A percentile compares a stretch with the other conserved stretches of the same genome.
Evolutionary conservation across 2,329 filamentous ascomycete genomes (phyloP).

Genomic region (Elsinoe necatrix): DNA sequence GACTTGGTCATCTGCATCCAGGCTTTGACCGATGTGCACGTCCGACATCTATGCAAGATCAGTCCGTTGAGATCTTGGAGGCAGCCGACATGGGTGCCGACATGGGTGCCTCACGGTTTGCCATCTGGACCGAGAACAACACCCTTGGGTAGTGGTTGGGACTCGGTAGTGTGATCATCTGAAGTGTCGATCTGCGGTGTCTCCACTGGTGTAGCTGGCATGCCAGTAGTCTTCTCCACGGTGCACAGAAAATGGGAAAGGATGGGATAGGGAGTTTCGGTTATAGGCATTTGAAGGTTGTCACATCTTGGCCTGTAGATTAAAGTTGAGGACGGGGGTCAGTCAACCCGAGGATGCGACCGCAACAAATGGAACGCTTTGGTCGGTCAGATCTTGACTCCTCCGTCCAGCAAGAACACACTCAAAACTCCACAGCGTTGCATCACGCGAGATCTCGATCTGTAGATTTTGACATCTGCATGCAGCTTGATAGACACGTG

Average conservation of each 20-base stretch:
- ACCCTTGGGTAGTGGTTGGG: constrained; percentile 58
- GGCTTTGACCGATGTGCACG: constrained; percentile 54
- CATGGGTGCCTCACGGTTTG: constrained; percentile 58
- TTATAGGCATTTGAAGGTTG: constrained; percentile 27
- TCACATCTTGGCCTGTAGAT: constrained; percentile 16
- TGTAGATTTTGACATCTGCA: neutral
- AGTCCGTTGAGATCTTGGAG: neutral
- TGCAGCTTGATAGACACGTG: constrained; percentile 3
- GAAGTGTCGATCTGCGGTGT: constrained; percentile 20
- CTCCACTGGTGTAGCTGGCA: constrained; percentile 28
- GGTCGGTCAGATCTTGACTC: constrained; percentile 11
- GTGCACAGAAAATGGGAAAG: constrained; percentile 32
- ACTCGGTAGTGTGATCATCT: constrained; percentile 25
- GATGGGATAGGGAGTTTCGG: constrained; percentile 31
- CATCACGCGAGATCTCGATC: constrained; percentile 12
- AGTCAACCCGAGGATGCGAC: neutral
- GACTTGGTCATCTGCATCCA: constrained; percentile 53
- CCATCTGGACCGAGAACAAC: constrained; percentile 71
- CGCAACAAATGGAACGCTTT: neutral
- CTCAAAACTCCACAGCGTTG: neutral
- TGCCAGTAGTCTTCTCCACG: constrained; percentile 31
- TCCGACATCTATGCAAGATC: constrained; percentile 51
- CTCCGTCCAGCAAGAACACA: neutral
- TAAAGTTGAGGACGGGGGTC: constrained; percentile 6
- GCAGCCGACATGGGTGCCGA: neutral